phyloP scores from a whole-genome alignment of 345 rosid species.

The Lagerstroemia speciosa region DNA sequence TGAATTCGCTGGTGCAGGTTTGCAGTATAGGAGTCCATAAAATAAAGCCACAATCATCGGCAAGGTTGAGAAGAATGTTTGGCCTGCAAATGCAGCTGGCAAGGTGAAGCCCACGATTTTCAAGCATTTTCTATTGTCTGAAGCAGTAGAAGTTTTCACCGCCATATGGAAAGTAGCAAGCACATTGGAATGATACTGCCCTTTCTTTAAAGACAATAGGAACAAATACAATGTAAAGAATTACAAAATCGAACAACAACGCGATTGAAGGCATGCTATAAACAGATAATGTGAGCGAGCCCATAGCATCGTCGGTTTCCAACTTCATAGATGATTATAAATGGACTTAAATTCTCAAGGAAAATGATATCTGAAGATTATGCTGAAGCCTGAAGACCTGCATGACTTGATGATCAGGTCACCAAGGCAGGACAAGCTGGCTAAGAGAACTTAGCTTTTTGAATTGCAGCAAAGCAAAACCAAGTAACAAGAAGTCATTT shows the following conservation, averaged over 20 bases:
- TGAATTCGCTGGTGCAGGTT: conserved; percentile 50
- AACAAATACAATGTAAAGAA: not conserved
- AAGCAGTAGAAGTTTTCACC: conserved; percentile 69
- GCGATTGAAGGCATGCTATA: not conserved
- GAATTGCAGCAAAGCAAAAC: no score
- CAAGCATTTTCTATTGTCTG: conserved; percentile 37
- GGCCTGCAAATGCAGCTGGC: conserved; percentile 61
- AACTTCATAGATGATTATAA: not conserved
- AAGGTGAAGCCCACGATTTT: conserved; percentile 61
- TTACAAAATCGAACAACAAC: not conserved
- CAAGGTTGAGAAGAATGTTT: conserved; percentile 72
- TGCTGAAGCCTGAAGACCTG: no score
- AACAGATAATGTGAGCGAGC: not conserved
- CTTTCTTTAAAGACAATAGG: not conserved
- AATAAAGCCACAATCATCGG: conserved; percentile 58
- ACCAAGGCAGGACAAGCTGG: no score
- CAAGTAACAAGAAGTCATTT: no score
- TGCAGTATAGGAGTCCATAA: conserved; percentile 54
- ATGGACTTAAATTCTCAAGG: not conserved
- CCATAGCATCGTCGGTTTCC: not conserved
- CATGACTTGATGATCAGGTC: no score
- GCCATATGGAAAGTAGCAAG: conserved; percentile 60
- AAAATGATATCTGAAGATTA: not conserved
- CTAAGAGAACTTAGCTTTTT: no score
- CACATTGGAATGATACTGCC: conserved; percentile 80